Evolutionary conservation across 495 filamentous ascomycete genomes (phyloP).

Genomic region (Usnea hakonensis): DNA sequence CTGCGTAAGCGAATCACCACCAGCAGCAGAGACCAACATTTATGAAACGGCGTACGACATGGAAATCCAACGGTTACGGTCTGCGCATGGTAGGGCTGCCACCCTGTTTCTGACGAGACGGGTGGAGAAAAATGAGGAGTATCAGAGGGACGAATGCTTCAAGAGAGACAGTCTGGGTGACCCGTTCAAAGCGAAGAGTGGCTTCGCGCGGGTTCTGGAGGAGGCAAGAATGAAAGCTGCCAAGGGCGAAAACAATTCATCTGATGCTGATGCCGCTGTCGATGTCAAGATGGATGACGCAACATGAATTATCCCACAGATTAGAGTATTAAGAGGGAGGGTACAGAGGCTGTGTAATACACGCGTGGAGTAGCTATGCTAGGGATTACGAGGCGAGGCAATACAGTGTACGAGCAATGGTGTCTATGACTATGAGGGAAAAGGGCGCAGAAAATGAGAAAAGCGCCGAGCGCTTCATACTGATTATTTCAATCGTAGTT

Average conservation of each 20-base stretch:
- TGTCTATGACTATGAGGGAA: background rate
- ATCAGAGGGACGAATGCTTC: constrained; percentile 29
- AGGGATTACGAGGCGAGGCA: constrained; percentile 19
- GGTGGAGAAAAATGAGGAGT: constrained; percentile 43
- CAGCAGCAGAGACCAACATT: constrained; percentile 71
- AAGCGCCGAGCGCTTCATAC: background rate
- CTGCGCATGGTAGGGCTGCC: constrained; percentile 31
- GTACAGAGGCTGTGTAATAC: background rate
- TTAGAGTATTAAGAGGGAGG: constrained; percentile 1
- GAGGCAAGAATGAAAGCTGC: constrained; percentile 25
- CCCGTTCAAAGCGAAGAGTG: constrained; percentile 9
- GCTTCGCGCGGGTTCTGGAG: constrained; percentile 25
- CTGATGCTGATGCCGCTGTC: background rate
- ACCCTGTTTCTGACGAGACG: constrained; percentile 53
- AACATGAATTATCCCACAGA: background rate
- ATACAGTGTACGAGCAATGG: constrained; percentile 2
- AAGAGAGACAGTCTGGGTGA: constrained; percentile 4
- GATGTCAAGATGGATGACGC: constrained; percentile 8
- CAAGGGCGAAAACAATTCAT: constrained; percentile 9
- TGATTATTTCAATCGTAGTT: background rate
- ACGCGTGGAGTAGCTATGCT: constrained; percentile 10
- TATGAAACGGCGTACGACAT: constrained; percentile 80
- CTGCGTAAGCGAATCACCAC: constrained; percentile 69
- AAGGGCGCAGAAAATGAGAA: background rate
- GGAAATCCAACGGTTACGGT: constrained; percentile 66